phyloP scores from a whole-genome alignment of 768 basidiomycete genomes.

The Lanmaoa pseudosensibilis region DNA sequence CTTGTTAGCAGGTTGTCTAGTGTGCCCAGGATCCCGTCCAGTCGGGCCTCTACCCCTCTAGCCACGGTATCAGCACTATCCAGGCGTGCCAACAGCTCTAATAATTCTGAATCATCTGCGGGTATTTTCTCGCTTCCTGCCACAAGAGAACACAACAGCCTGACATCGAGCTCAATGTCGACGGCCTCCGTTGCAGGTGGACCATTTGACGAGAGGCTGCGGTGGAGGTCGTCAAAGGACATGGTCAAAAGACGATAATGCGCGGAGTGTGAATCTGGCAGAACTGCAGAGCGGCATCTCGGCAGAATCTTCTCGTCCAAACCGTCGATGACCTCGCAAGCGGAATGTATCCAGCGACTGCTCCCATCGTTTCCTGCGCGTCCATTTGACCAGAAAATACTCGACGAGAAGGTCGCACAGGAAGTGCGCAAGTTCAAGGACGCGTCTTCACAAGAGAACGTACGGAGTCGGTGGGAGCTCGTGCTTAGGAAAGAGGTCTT shows the following conservation, averaged over 20 bases:
- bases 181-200: constrained; percentile 1
- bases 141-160: constrained; percentile 33
- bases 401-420: constrained; percentile 50
- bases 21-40: constrained; percentile 60
- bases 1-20: constrained; percentile 53
- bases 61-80: constrained; percentile 62
- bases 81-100: constrained; percentile 53
- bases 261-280: constrained; percentile 17
- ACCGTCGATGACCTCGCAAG: constrained; percentile 48
- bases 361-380: constrained; percentile 52
- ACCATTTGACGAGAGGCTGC: constrained; percentile 10
- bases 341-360: constrained; percentile 50
- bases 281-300: constrained; percentile 24
- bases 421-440: constrained; percentile 44
- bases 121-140: constrained; percentile 23
- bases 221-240: constrained; percentile 28
- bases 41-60: constrained; percentile 55
- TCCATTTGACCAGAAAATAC: constrained; percentile 46
- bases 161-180: constrained; percentile 39
- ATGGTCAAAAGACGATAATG: constrained; percentile 22
- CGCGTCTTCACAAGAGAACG: constrained; percentile 53
- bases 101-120: constrained; percentile 35
- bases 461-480: constrained; percentile 75
- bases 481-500: constrained; percentile 71
- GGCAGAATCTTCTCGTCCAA: constrained; percentile 8